phyloP scores from a whole-genome alignment of 768 basidiomycete genomes.

The Cystofilobasidium bisporidii region DNA sequence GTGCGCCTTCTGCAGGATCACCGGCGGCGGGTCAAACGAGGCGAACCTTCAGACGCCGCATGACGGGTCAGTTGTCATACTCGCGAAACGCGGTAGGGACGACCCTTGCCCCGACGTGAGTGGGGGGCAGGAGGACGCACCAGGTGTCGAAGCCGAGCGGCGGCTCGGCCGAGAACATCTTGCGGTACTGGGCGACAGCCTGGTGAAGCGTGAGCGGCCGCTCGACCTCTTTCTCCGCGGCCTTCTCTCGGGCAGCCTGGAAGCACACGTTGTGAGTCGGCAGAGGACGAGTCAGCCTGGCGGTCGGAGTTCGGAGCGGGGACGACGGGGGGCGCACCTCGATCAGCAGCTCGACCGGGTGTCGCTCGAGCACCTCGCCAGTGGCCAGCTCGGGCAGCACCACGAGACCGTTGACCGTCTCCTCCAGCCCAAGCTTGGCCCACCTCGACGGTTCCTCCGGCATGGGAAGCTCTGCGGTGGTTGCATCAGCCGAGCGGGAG shows the following conservation, averaged over 20 bases:
- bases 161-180: constrained; percentile 15
- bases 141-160: constrained; percentile 24
- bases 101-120: too few species aligned
- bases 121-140: too few species aligned
- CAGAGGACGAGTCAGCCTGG: background rate
- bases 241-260: constrained; percentile 1
- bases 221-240: background rate
- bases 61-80: too few species aligned
- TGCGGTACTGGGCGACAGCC: constrained; percentile 8
- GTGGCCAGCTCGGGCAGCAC: background rate
- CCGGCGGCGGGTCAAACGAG: constrained; percentile 7
- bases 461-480: too few species aligned
- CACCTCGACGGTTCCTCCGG: too few species aligned
- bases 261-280: background rate
- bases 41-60: too few species aligned
- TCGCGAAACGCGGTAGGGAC: too few species aligned
- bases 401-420: background rate
- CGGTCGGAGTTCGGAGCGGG: background rate
- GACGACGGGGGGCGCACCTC: background rate
- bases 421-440: background rate
- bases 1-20: constrained; percentile 14
- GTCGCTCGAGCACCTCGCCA: background rate
- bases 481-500: background rate
- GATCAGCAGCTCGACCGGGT: constrained; percentile 23
- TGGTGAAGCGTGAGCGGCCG: background rate